Evolutionary conservation across 2,329 filamentous ascomycete genomes (phyloP).

Genomic region (Monosporascus cannonballus): DNA sequence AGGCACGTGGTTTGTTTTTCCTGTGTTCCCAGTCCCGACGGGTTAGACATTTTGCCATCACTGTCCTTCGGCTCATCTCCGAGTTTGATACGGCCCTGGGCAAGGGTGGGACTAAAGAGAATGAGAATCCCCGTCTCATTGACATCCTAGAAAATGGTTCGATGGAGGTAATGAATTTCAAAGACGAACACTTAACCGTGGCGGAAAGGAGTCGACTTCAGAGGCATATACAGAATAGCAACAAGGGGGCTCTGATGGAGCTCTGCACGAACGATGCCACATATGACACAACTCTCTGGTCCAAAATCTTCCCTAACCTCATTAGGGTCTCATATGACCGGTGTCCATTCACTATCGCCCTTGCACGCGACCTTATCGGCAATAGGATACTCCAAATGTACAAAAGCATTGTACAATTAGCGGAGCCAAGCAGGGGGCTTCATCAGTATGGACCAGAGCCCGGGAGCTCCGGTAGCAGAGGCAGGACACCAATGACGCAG

Average conservation of each 20-base stretch:
- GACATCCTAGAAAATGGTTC: slow-evolving; percentile 89
- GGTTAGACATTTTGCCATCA: slow-evolving; percentile 86
- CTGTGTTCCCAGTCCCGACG: slow-evolving; percentile 90
- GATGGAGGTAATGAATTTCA: slow-evolving; percentile 81
- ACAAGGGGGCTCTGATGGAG: slow-evolving; percentile 83
- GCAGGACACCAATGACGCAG: slow-evolving; percentile 60
- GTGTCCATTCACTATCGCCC: slow-evolving; percentile 84
- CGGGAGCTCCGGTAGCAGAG: slow-evolving; percentile 44
- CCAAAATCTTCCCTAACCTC: slow-evolving; percentile 95
- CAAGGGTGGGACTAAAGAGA: slow-evolving; percentile 52
- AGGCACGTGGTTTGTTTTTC: slow-evolving; percentile 95
- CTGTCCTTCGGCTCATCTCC: slow-evolving; percentile 82
- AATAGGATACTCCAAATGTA: slow-evolving; percentile 92
- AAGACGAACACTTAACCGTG: slow-evolving; percentile 84
- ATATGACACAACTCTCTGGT: slow-evolving; percentile 93
- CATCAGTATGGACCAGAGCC: slow-evolving; percentile 54
- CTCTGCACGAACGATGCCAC: slow-evolving; percentile 92
- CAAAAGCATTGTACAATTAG: slow-evolving; percentile 70
- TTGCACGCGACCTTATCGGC: slow-evolving; percentile 88
- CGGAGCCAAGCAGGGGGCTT: slow-evolving; percentile 62
- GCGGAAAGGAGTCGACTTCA: slow-evolving; percentile 90
- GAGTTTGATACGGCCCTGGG: slow-evolving; percentile 89
- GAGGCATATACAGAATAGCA: slow-evolving; percentile 78
- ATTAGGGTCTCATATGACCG: slow-evolving; percentile 85
- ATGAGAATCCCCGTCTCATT: slow-evolving; percentile 71